Conservation (phyloP, 2,329 filamentous ascomycete genomes). For the Epichloe scottii region DNA sequence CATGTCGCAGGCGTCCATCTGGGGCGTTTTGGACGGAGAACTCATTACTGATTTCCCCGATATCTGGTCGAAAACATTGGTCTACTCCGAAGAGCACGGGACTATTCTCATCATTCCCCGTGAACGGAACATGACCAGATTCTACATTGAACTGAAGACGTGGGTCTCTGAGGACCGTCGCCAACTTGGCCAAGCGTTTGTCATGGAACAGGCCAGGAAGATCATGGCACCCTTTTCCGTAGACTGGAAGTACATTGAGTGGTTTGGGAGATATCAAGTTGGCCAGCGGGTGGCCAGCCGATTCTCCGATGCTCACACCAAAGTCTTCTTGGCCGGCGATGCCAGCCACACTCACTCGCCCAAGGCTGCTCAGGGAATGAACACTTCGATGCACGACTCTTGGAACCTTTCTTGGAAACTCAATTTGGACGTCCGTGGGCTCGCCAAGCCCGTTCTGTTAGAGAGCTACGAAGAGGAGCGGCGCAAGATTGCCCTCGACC, state of each 20-base stretch:
- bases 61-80: slow-evolving; percentile 60
- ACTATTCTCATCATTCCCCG: slow-evolving; percentile 64
- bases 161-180: slow-evolving; percentile 26
- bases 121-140: slow-evolving; percentile 58
- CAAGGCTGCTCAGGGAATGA: slow-evolving; percentile 59
- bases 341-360: slow-evolving; percentile 62
- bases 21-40: slow-evolving; percentile 62
- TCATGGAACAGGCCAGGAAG: slow-evolving; percentile 53
- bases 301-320: slow-evolving; percentile 49
- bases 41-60: slow-evolving; percentile 62
- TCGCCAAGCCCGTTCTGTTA: slow-evolving; percentile 41
- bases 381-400: slow-evolving; percentile 47
- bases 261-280: slow-evolving; percentile 63
- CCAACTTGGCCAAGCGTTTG: slow-evolving; percentile 46
- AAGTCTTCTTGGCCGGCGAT: slow-evolving; percentile 59
- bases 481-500: slow-evolving; percentile 45
- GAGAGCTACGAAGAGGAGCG: slow-evolving; percentile 51
- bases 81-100: slow-evolving; percentile 54
- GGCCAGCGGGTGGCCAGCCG: slow-evolving; percentile 58
- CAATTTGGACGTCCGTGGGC: slow-evolving; percentile 39
- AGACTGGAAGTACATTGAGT: slow-evolving; percentile 48
- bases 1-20: slow-evolving; percentile 41
- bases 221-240: slow-evolving; percentile 47
- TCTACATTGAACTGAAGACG: slow-evolving; percentile 45
- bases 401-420: slow-evolving; percentile 47